Percentiles rank a stretch among this genome's conserved stretches.
Evolutionary conservation across 495 filamentous ascomycete species (phyloP).

Genomic region (Amorphotheca resinae): DNA sequence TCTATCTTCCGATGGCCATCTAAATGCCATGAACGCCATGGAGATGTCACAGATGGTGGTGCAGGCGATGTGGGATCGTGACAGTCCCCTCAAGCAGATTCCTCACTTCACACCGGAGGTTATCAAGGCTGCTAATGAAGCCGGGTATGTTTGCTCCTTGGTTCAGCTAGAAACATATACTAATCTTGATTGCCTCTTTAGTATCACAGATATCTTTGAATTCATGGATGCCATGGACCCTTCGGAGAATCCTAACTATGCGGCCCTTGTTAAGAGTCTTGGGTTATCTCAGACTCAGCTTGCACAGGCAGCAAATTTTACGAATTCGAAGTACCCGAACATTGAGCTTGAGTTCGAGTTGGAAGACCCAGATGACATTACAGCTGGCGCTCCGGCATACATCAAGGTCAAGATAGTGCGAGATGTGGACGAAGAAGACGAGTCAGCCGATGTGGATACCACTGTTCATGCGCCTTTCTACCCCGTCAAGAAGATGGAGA

Average conservation of each 20-base stretch:
- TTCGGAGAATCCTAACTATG: constrained; percentile 71
- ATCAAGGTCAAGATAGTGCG: constrained; percentile 80
- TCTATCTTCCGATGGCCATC: constrained; percentile 85
- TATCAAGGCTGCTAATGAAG: constrained; percentile 71
- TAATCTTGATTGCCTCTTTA: constrained; percentile 29
- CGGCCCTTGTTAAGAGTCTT: constrained; percentile 58
- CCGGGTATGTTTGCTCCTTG: constrained; percentile 43
- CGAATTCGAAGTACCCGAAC: constrained; percentile 93
- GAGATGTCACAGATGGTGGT: constrained; percentile 99
- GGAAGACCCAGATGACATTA: constrained; percentile 65
- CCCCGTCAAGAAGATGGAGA: constrained; percentile 86
- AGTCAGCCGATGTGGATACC: constrained; percentile 60
- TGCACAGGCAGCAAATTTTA: constrained; percentile 81
- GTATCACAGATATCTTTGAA: constrained; percentile 85
- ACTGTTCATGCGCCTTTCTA: constrained; percentile 95
- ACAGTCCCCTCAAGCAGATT: constrained; percentile 94
- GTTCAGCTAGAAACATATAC: constrained; percentile 10
- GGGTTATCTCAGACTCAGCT: constrained; percentile 73
- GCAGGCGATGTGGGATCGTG: constrained; percentile 97
- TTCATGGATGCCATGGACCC: constrained; percentile 99
- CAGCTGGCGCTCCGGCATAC: constrained; percentile 67
- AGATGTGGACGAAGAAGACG: constrained; percentile 50
- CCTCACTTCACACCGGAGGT: constrained; percentile 81
- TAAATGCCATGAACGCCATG: constrained; percentile 98
- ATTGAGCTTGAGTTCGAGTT: constrained; percentile 82